Conservation (phyloP, 805 yeast genomes). For the Pichia eremophila region DNA sequence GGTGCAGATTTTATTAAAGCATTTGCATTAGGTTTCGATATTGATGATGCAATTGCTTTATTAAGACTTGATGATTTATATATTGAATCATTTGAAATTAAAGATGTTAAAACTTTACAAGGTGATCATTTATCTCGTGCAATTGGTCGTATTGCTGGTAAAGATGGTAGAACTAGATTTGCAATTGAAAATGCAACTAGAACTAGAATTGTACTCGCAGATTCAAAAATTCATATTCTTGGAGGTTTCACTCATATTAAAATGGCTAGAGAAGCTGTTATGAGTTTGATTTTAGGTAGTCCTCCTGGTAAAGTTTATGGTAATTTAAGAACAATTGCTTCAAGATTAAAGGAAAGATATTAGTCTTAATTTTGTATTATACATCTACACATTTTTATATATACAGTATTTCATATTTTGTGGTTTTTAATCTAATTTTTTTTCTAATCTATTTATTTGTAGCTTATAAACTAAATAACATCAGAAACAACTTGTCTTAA, state of each 20-base stretch:
- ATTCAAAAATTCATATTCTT: slow-evolving; percentile 87
- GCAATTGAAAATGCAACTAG: slow-evolving; percentile 98
- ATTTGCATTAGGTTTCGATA: slow-evolving; percentile 90
- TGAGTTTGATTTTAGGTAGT: slow-evolving; percentile 87
- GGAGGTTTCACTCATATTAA: slow-evolving; percentile 97
- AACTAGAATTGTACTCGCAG: slow-evolving; percentile 96
- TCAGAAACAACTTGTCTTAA: slow-evolving; percentile 30
- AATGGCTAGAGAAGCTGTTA: slow-evolving; percentile 98
- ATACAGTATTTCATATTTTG: background rate
- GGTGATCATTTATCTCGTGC: slow-evolving; percentile 98
- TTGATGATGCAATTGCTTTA: slow-evolving; percentile 93
- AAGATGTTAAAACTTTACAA: slow-evolving; percentile 89
- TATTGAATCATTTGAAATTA: slow-evolving; percentile 93
- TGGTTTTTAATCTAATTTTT: background rate
- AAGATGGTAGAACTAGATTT: slow-evolving; percentile 97
- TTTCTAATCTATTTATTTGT: too few species aligned
- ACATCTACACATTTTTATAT: background rate
- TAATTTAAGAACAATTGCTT: slow-evolving; percentile 91
- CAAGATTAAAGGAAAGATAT: slow-evolving; percentile 93
- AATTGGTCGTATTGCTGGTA: slow-evolving; percentile 99
- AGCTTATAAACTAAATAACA: slow-evolving; percentile 4
- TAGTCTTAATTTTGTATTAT: slow-evolving; percentile 21
- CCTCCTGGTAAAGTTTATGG: slow-evolving; percentile 99
- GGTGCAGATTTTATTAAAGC: slow-evolving; percentile 97
- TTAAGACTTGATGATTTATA: slow-evolving; percentile 91